Percentiles rank a stretch among this genome's conserved stretches.
Evolutionary conservation across 768 basidiomycete genomes (phyloP).

Genomic region (Lentinula sp.): DNA sequence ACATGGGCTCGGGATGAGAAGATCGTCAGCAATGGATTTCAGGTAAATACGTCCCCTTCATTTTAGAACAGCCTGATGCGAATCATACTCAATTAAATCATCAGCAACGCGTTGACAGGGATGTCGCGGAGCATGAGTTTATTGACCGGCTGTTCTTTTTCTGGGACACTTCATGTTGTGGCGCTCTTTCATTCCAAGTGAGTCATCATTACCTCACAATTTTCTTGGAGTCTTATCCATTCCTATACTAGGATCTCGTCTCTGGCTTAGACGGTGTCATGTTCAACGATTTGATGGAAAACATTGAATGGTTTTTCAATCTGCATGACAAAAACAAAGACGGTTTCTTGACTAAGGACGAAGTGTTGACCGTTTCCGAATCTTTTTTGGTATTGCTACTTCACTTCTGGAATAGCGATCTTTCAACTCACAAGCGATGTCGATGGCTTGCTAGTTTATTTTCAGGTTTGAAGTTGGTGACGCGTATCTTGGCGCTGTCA

Average conservation of each 20-base stretch:
- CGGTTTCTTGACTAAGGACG: conserved; percentile 92
- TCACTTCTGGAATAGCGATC: neutral
- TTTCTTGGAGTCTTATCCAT: neutral
- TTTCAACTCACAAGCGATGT: neutral
- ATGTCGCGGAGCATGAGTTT: conserved; percentile 93
- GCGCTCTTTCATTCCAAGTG: conserved; percentile 87
- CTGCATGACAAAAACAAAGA: conserved; percentile 96
- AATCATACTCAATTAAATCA: neutral
- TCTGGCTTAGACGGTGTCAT: conserved; percentile 86
- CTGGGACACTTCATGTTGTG: conserved; percentile 82
- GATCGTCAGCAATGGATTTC: conserved; percentile 88
- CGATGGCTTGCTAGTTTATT: conserved; percentile 64
- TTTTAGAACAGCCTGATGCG: conserved; percentile 1
- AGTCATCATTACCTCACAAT: conserved; percentile 10
- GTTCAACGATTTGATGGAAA: conserved; percentile 97
- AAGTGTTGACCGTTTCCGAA: conserved; percentile 92
- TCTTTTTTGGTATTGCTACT: conserved; percentile 68
- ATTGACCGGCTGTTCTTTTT: conserved; percentile 92
- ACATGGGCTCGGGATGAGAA: conserved; percentile 96
- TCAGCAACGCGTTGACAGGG: conserved; percentile 81
- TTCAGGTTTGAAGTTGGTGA: conserved; percentile 97
- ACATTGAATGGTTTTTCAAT: conserved; percentile 98
- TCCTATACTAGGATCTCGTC: conserved; percentile 67
- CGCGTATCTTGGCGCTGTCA: conserved; percentile 92
- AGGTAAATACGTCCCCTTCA: conserved; percentile 35